A percentile compares a stretch with the other conserved stretches of the same genome.
phyloP scores from a whole-genome alignment of 176 grass and related monocot species.

The Metroxylon sagu region DNA sequence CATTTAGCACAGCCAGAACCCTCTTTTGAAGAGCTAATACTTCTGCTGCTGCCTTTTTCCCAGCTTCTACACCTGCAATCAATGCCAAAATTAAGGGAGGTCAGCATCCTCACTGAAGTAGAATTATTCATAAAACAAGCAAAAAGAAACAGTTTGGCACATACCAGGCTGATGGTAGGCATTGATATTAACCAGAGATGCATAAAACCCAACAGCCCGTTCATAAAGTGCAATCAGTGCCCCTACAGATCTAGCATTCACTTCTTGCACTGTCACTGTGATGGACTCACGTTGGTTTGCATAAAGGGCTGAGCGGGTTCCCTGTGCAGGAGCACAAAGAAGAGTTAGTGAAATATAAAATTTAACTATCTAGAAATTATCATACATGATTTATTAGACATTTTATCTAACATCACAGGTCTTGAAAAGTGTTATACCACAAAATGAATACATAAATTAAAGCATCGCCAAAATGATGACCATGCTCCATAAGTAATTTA shows the following conservation, averaged over 20 bases:
- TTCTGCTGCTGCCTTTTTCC: constrained; percentile 96
- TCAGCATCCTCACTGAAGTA: not conserved
- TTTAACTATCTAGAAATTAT: too few species aligned
- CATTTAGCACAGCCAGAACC: constrained; percentile 74
- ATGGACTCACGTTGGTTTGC: constrained; percentile 91
- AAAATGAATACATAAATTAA: too few species aligned
- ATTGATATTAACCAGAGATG: constrained; percentile 90
- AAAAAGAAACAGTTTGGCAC: constrained; percentile 6
- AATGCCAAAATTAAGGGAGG: not conserved
- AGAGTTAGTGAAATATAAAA: too few species aligned
- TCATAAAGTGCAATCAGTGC: constrained; percentile 93
- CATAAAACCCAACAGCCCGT: constrained; percentile 95
- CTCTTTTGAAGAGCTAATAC: constrained; percentile 97
- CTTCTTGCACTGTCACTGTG: constrained; percentile 86
- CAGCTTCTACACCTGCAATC: constrained; percentile 87
- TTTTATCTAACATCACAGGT: too few species aligned
- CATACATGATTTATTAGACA: too few species aligned
- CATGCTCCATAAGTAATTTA: too few species aligned
- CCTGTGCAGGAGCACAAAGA: constrained; percentile 30
- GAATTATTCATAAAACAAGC: not conserved
- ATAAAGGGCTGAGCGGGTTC: constrained; percentile 95
- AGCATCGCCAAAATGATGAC: too few species aligned
- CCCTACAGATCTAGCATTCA: constrained; percentile 82
- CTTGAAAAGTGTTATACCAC: too few species aligned
- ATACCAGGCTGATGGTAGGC: constrained; percentile 98